These are phyloP conservation scores for Chernovozyma aurita DNA, from an alignment of 1,139 yeast genomes.

Conservation along the genomic window DNA sequence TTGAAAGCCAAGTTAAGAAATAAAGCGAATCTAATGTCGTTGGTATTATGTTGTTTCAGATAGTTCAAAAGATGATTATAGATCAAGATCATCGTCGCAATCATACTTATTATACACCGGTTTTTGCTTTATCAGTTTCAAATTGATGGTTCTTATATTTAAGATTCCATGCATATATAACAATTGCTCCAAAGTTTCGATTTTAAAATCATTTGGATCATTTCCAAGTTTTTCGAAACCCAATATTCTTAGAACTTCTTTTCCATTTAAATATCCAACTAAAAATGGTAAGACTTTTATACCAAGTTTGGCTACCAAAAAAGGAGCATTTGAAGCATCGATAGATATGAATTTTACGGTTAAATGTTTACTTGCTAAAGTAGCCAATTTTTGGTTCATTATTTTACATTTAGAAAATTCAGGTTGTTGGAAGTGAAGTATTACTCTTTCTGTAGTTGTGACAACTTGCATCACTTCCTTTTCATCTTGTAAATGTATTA, in stretches of 20 bases:
- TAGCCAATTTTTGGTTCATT: conserved; percentile 47
- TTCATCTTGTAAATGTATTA: conserved; percentile 43
- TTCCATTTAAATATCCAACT: conserved; percentile 55
- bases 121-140: conserved; percentile 12
- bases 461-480: conserved; percentile 52
- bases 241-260: conserved; percentile 53
- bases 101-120: conserved; percentile 8
- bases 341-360: conserved; percentile 51
- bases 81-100: conserved; percentile 16
- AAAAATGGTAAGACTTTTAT: conserved; percentile 72
- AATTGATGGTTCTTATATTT: conserved; percentile 29
- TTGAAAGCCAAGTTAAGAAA: too few relatives aligned
- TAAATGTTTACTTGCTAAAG: conserved; percentile 55
- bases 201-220: conserved; percentile 22
- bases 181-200: conserved; percentile 44
- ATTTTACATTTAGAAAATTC: conserved; percentile 55
- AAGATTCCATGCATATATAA: conserved; percentile 29
- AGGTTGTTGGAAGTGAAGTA: conserved; percentile 65
- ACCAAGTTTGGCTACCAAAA: conserved; percentile 56
- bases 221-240: conserved; percentile 64
- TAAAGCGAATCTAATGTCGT: too few relatives aligned
- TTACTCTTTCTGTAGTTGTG: conserved; percentile 35
- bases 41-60: conserved; percentile 1
- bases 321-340: conserved; percentile 67
- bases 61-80: not conserved